phyloP scores from a whole-genome alignment of 768 basidiomycete genomes.

The Chlorophyllum brunneum region DNA sequence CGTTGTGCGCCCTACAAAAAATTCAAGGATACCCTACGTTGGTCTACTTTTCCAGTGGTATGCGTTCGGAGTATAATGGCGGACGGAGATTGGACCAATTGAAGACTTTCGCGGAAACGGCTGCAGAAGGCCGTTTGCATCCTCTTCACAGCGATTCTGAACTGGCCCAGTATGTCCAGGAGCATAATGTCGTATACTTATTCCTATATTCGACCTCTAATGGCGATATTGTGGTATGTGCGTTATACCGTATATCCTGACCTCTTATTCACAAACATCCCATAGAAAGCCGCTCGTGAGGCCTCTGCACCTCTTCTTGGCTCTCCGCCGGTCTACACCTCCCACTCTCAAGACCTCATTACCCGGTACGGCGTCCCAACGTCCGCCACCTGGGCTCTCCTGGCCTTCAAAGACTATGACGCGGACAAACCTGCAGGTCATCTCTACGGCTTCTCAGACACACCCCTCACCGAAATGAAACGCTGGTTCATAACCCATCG shows the following conservation, averaged over 20 bases:
- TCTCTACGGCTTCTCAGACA: constrained; percentile 29
- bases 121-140: constrained; percentile 59
- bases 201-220: constrained; percentile 38
- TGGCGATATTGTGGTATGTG: neutral
- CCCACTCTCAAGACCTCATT: constrained; percentile 33
- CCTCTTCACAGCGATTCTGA: constrained; percentile 18
- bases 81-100: constrained; percentile 70
- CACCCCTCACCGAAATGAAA: constrained; percentile 29
- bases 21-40: constrained; percentile 85
- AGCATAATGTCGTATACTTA: constrained; percentile 55
- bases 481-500: constrained; percentile 67
- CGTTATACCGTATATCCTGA: neutral
- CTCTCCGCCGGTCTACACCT: constrained; percentile 40
- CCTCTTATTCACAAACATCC: neutral
- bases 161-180: constrained; percentile 34
- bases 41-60: constrained; percentile 56
- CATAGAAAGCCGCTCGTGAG: constrained; percentile 29
- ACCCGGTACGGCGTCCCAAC: constrained; percentile 33
- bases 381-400: constrained; percentile 52
- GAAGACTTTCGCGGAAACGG: constrained; percentile 71
- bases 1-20: constrained; percentile 61
- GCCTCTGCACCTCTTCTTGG: constrained; percentile 42
- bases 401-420: constrained; percentile 66
- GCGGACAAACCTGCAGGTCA: constrained; percentile 39
- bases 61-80: constrained; percentile 71